Conservation (phyloP, 495 filamentous ascomycete genomes). For the Neurospora africana region DNA sequence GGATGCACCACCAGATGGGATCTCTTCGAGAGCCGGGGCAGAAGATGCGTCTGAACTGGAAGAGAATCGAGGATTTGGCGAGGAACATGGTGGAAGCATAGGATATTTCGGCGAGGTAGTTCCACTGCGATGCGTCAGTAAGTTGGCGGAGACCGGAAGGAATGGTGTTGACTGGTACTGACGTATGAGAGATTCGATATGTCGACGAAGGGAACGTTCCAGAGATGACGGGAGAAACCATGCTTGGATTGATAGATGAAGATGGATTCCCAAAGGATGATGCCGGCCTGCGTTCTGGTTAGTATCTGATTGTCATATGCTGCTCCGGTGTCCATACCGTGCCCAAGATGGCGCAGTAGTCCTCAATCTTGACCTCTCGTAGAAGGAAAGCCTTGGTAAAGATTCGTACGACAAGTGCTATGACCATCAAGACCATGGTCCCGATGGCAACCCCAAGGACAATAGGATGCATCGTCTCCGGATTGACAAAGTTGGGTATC, state of each 20-base stretch:
- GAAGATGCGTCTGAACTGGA: constrained; percentile 17
- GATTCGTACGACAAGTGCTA: constrained; percentile 10
- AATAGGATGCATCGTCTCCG: constrained; percentile 8
- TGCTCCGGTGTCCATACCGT: constrained; percentile 3
- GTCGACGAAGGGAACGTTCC: constrained; percentile 11
- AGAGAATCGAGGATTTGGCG: constrained; percentile 18
- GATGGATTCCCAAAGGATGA: constrained; percentile 16
- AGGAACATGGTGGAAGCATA: constrained; percentile 16
- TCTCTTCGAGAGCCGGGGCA: constrained; percentile 14
- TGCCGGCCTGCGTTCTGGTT: constrained; percentile 5
- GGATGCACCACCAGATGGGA: constrained; percentile 20
- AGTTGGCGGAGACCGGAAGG: not conserved
- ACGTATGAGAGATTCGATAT: constrained; percentile 13
- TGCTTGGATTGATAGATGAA: constrained; percentile 13
- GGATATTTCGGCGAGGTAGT: constrained; percentile 17
- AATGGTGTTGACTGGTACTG: not conserved
- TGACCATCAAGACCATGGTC: constrained; percentile 10
- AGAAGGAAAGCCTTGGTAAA: constrained; percentile 14
- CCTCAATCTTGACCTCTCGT: constrained; percentile 12
- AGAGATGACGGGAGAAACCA: constrained; percentile 17
- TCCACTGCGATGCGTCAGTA: constrained; percentile 2
- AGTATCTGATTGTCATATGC: not conserved
- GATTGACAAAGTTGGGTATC: constrained; percentile 13
- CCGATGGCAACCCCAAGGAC: constrained; percentile 11
- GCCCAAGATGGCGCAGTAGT: constrained; percentile 12